Evolutionary conservation across 2,329 filamentous ascomycete genomes (phyloP), one percentile per base, ranked within the genome.

Genomic region (Falciphora oryzae): DNA sequence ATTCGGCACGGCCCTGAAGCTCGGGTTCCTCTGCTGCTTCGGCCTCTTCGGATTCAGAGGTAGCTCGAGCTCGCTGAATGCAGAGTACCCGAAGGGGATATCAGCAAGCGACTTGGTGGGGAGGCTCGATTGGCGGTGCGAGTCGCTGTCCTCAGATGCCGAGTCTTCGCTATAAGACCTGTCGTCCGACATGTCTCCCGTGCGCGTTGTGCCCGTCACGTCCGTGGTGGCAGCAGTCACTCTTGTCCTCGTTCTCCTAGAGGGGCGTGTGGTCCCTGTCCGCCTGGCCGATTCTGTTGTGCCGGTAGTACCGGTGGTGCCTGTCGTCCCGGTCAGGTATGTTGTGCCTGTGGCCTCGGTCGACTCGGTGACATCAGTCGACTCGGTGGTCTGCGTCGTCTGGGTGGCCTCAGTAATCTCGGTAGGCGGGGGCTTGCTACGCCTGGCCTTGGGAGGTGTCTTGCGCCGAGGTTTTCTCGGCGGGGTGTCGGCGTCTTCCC

Each of bases 61-160:
- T 1, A 89, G 73, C 63, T 88, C 85, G 8, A 89, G 77, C 69
- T 85, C 85, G 68, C 85, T 89, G 68, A 89, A 89, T n/a, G 86
- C 86, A 25, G 86, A 89, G 67, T 84, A 84, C 7, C 86, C 86
- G 71, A 88, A 83, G 0, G 86, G 85, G 61, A 89, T 84, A 53
- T 88, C 85, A 22, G 84, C 84, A 44, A 88, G 71, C 2, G 83
- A 83, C 67, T 85, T 85, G 44, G 78, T 79, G 4, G 80, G 73
- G 10, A 75, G 69, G 56, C 75, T 81, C 2, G 79, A 79, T 10
- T 75, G 76, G n/a, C 74, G 71, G 8, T 77, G 73, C 2, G 78
- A 80, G 1, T 56, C 66, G 14, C 66, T 64, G 25, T 63, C 66
- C 59, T 65, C 64, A 27, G 68, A 65, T 22, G 69, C 71, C 62